Percentiles rank a stretch among this genome's conserved stretches.
These are phyloP conservation scores for Umbellularia californica DNA, from an alignment of 164 flowering plant species.

Conservation along the genomic window DNA sequence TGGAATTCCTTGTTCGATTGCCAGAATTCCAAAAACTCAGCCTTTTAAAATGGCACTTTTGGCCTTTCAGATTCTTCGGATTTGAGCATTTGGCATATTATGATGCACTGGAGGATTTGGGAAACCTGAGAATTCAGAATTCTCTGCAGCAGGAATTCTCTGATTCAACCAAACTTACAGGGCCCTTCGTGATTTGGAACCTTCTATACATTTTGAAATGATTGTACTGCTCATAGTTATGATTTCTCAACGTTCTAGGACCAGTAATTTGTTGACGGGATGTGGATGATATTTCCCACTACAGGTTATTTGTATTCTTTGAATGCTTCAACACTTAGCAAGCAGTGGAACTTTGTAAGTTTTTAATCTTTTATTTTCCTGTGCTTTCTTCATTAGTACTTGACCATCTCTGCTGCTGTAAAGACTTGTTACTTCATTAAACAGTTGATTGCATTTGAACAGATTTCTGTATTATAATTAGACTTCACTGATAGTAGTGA, in stretches of 20 bases:
- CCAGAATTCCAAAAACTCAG: too few species aligned
- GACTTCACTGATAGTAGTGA: too few species aligned
- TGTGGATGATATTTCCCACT: conserved; percentile 7
- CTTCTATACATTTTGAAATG: background rate
- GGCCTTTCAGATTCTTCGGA: too few species aligned
- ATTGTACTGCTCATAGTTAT: background rate
- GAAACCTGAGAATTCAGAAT: too few species aligned
- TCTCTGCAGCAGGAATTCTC: too few species aligned
- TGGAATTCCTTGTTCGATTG: too few species aligned
- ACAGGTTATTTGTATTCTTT: conserved; percentile 85
- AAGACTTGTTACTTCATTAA: background rate
- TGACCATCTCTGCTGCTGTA: background rate
- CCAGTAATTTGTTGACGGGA: background rate
- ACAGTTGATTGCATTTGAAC: background rate
- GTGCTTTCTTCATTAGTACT: background rate
- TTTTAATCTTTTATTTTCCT: conserved; percentile 12
- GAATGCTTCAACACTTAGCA: conserved; percentile 83
- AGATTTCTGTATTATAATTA: background rate
- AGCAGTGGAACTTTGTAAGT: conserved; percentile 70
- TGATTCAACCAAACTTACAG: too few species aligned
- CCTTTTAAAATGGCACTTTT: too few species aligned
- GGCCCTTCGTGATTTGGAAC: background rate
- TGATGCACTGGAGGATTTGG: too few species aligned
- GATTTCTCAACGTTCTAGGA: background rate
- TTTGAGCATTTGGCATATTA: too few species aligned